Evolutionary conservation across 208 protist genomes (phyloP), one percentile per base, ranked within the genome.

Genomic region (Novymonas esmeraldas): DNA sequence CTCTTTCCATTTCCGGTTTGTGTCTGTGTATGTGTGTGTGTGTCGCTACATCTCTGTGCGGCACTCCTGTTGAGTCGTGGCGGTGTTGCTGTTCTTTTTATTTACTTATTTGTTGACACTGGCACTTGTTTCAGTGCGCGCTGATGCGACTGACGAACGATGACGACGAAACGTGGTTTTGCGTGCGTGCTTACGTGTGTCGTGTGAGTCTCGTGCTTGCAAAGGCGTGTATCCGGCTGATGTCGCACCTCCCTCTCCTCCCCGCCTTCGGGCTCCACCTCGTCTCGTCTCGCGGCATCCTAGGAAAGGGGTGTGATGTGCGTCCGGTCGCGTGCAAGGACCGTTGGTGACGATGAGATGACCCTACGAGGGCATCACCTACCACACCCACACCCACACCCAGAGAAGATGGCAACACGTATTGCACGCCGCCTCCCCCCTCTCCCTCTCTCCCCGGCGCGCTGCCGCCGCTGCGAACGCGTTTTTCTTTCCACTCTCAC

Each of bases 31-130:
- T 33, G 0, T 13, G 10, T 24, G 11, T 11, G 4, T 28, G 24
- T 42, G 44, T 64, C 51, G 24, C 31, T 39, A 51, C 20, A 24
- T 61, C 45, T 70, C 39, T 62, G 29, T 20, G 29, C 10, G 5
- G 39, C 16, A 46, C 55, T n/a, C 38, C 31, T 58, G 2, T 41
- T 39, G 26, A 9, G 24, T 28, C 13, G 29, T 36, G 22, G 18
- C 24, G 1, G 22, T 16, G 42, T 44, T 26, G 6, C n/a, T 11
- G 24, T 41, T 54, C 13, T 33, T 11, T 38, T 36, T 14, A 18
- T 55, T 24, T 18, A 24, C 44, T 26, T 6, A 7, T 48, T 14
- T 48, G n/a, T 20, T 6, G 13, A 14, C 7, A 13, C 44, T 48
- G 0, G n/a, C n/a, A n/a, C n/a, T n/a, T n/a, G n/a, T n/a, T n/a